Conservation (phyloP, 768 basidiomycete species). For the Pleurotus giganteus region DNA sequence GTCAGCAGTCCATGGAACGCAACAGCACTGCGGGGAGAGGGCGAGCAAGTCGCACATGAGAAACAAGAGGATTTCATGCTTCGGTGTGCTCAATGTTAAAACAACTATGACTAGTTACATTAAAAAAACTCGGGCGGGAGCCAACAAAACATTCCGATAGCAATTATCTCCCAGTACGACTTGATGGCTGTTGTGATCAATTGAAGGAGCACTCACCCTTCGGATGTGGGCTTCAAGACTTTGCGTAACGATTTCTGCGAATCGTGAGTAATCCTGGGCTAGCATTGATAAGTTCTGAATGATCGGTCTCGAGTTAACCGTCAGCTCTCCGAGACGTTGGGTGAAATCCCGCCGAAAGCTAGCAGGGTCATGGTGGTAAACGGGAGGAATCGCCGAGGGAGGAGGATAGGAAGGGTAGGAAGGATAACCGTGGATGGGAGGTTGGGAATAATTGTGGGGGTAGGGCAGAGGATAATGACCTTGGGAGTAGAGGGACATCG, state of each 20-base stretch:
- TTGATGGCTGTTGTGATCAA: slow-evolving; percentile 2
- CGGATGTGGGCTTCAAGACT: slow-evolving; percentile 84
- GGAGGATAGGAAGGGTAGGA: slow-evolving; percentile 41
- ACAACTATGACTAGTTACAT: slow-evolving; percentile 45
- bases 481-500: slow-evolving; percentile 67
- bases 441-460: slow-evolving; percentile 44
- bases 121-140: slow-evolving; percentile 22
- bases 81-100: slow-evolving; percentile 39
- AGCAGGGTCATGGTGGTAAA: slow-evolving; percentile 59
- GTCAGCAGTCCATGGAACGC: slow-evolving; percentile 66
- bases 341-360: slow-evolving; percentile 79
- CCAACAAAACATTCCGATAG: neutral
- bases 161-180: slow-evolving; percentile 9
- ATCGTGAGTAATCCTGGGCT: slow-evolving; percentile 82
- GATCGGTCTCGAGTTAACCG: slow-evolving; percentile 91
- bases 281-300: slow-evolving; percentile 92
- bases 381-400: slow-evolving; percentile 32
- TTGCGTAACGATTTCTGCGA: slow-evolving; percentile 75
- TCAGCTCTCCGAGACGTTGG: slow-evolving; percentile 73
- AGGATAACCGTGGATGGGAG: slow-evolving; percentile 38
- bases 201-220: slow-evolving; percentile 65
- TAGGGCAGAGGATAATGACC: slow-evolving; percentile 59
- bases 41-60: slow-evolving; percentile 20
- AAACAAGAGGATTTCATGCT: slow-evolving; percentile 18
- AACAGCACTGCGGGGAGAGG: slow-evolving; percentile 6